A percentile compares a stretch with the other conserved stretches of the same genome.
phyloP scores from a whole-genome alignment of 1,139 yeast species.

The Cylindricascospora bacillispora region DNA sequence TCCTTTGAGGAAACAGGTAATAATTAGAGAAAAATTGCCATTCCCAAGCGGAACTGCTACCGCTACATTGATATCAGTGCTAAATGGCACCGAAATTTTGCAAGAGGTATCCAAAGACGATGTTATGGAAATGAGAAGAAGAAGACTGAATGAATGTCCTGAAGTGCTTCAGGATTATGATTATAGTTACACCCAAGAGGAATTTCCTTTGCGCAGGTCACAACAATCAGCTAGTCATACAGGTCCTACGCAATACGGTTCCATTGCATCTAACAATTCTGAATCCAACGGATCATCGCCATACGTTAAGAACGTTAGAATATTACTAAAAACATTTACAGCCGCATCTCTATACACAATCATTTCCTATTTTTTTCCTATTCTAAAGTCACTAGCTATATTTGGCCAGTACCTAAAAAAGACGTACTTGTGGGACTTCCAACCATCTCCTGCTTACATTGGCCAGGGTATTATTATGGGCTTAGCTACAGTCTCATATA shows the following conservation, averaged over 20 bases:
- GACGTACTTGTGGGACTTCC: slow-evolving; percentile 73
- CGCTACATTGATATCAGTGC: slow-evolving; percentile 78
- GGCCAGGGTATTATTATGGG: slow-evolving; percentile 99
- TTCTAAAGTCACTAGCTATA: slow-evolving; percentile 54
- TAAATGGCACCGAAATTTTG: slow-evolving; percentile 54
- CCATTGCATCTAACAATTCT: background rate
- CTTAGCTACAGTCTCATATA: slow-evolving; percentile 74
- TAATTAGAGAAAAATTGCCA: slow-evolving; percentile 70
- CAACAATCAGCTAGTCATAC: slow-evolving; percentile 3
- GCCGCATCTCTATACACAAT: slow-evolving; percentile 66
- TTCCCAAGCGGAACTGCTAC: slow-evolving; percentile 97
- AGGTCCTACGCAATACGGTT: background rate
- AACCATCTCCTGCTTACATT: slow-evolving; percentile 93
- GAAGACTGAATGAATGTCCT: slow-evolving; percentile 21
- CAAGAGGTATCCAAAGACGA: slow-evolving; percentile 30
- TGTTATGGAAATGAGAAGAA: slow-evolving; percentile 16
- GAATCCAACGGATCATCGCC: slow-evolving; percentile 19
- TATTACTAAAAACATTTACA: slow-evolving; percentile 47
- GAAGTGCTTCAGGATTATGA: slow-evolving; percentile 21
- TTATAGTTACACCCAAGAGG: background rate
- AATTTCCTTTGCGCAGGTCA: slow-evolving; percentile 3
- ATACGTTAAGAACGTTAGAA: slow-evolving; percentile 45
- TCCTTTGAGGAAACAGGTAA: slow-evolving; percentile 73
- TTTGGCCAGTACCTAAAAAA: slow-evolving; percentile 58
- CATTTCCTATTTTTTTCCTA: slow-evolving; percentile 59